Evolutionary conservation across 768 basidiomycete genomes (phyloP), one percentile per base, ranked within the genome.

Genomic region (Amanita subjunquillea): DNA sequence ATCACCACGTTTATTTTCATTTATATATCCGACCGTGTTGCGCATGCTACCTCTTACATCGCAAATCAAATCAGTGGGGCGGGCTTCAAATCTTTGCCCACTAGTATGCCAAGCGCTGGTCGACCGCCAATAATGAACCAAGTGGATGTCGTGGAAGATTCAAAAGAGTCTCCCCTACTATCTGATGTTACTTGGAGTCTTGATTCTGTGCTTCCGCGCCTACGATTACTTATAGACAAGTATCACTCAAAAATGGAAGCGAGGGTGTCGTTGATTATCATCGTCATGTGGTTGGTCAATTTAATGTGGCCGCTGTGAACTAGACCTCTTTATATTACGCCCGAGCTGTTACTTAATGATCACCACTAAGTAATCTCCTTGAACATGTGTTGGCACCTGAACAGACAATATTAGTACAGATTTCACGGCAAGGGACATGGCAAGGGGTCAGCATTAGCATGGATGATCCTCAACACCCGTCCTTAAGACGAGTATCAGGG

Each of bases 381-480:
- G 17, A 13, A 13, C 34, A 4, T 13, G 13, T 34, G 34, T 29
- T 40, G 8, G 37, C 9, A 40, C 37, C 47, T 48, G 23, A 3
- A 30, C 25, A 17, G 20, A n/a, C 37, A 27, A 27, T 40, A 15
- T 53, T 34, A 53, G 51, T 30, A n/a, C 9, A 23, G 20, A 45
- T 15, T 13, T 25, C 17, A 6, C 8, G 29, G 20, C 5, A 38
- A 48, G 12, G 20, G 3, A 8, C 37, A 15, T 20, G 15, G 10
- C 6, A 48, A 34, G 20, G 58, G 56, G 64, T 80, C 88, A 91
- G 86, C 76, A 90, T 91, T 90, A 91, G 87, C 87, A 91, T 90
- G 87, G 85, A 75, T 68, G 66, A 71, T 87, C 86, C 74, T 86
- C 85, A 85, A 72, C 66, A 61, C 72, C 69, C 66, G 74, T 85